phyloP scores from a whole-genome alignment of 345 rosid species.

The Corchorus capsularis region DNA sequence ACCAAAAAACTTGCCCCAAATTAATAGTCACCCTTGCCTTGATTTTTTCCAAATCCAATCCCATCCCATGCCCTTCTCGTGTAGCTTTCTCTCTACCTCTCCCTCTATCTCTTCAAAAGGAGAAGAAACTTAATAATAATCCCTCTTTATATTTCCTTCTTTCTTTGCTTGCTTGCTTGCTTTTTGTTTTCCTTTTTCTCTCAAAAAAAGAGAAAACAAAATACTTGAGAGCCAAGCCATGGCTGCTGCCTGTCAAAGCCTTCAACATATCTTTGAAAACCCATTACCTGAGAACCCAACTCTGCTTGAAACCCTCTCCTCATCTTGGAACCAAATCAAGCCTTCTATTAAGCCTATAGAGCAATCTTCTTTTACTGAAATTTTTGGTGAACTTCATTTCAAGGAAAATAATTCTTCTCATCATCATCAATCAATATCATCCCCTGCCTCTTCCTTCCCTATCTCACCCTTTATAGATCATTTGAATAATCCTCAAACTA shows the following conservation, averaged over 20 bases:
- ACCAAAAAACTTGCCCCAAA: slow-evolving; percentile 19
- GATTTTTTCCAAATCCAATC: slow-evolving; percentile 44
- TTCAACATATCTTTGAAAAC: slow-evolving; percentile 68
- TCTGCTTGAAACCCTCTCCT: slow-evolving; percentile 53
- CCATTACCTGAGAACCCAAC: slow-evolving; percentile 52
- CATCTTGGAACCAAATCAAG: slow-evolving; percentile 64
- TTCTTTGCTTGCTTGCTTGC: no score
- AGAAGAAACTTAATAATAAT: slow-evolving; percentile 2
- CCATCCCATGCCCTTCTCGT: slow-evolving; percentile 35
- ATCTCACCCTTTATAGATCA: neutral
- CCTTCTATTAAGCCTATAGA: slow-evolving; percentile 29
- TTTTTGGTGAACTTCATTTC: slow-evolving; percentile 79
- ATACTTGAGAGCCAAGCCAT: slow-evolving; percentile 35
- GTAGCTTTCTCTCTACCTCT: slow-evolving; percentile 22
- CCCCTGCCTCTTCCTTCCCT: slow-evolving; percentile 22
- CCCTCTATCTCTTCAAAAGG: neutral
- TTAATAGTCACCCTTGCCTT: slow-evolving; percentile 34
- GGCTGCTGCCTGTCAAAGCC: slow-evolving; percentile 79
- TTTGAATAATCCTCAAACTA: slow-evolving; percentile 13
- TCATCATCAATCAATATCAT: slow-evolving; percentile 23
- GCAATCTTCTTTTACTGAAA: slow-evolving; percentile 60
- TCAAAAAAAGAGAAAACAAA: neutral
- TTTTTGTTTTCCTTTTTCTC: neutral
- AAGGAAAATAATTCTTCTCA: slow-evolving; percentile 34
- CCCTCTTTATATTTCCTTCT: no score